Base-by-base conservation (phyloP, 805 yeast genomes). In the Tetrapisispora phaffii region DNA sequence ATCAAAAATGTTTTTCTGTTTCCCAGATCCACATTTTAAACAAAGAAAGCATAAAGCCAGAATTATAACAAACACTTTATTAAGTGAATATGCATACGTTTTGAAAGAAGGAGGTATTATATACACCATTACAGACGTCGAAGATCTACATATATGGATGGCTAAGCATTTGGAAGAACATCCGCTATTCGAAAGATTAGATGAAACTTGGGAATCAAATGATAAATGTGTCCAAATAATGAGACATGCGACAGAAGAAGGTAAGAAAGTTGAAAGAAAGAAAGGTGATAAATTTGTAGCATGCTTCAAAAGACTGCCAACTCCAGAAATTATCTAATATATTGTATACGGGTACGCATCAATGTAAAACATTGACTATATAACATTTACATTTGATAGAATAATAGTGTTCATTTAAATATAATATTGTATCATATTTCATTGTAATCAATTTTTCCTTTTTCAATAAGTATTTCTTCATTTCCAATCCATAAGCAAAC, bases 1-100 rank as follows among this genome's bases (percentile, higher is more conserved):
- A 42, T 77, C 82, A 29, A 93, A 90, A 71, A 85, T 93, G 76
- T 93, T 93, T 69, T 93, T 93, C 70, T 93, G 98, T 65, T 93
- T 93, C 75, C 98, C 98, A n/a, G 98, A 93, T 66, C 98, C 98
- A 7, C 98, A 93, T 65, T 93, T 93, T 73, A 93, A 93, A 63
- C 95, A 87, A 66, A 75, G 97, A 60, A 93, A 93, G 62, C 98
- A 93, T 68, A 93, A 93, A 73, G 97, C 97, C 7, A 76, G 98
- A 70, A 93, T 93, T 59, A 77, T 93, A 52, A 89, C 98, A 44
- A 82, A 80, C 52, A 90, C 97, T 2, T 69, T 93, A 49, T 71
- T 88, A 45, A 76, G 90, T 24, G 98, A 93, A 65, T 93, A 93
- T 62, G 97, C 98, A 2, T 93, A 78, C 59, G 93, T 83, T 7